A percentile compares a stretch with the other conserved stretches of the same genome.
Evolutionary conservation across 129 eudicot species (phyloP).

Genomic region (Kitagawia praeruptora): DNA sequence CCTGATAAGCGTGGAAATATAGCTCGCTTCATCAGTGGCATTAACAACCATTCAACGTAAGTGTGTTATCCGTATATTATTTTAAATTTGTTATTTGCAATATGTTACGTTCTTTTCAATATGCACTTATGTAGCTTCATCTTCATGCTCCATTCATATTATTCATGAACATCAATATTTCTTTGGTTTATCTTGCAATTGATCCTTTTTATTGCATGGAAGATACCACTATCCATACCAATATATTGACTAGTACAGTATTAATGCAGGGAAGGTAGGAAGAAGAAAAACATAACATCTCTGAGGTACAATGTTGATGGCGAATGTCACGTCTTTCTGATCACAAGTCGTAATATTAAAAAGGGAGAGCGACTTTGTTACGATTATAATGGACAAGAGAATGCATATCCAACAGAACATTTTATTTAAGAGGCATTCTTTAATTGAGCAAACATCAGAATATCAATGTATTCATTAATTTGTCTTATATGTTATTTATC

Average conservation of each 20-base stretch:
- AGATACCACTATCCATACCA: not conserved
- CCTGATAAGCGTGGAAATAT: constrained; percentile 72
- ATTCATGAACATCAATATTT: not conserved
- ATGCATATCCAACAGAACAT: constrained; percentile 83
- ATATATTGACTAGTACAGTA: not conserved
- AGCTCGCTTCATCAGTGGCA: constrained; percentile 66
- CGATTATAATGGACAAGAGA: constrained; percentile 79
- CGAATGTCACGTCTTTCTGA: constrained; percentile 56
- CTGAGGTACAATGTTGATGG: constrained; percentile 68
- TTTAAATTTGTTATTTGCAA: not conserved
- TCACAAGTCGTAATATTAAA: constrained; percentile 59
- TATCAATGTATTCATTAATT: too few species aligned
- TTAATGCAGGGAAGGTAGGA: constrained; percentile 64
- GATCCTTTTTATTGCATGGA: not conserved
- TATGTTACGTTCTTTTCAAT: not conserved
- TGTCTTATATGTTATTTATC: too few species aligned
- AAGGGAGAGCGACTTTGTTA: constrained; percentile 85
- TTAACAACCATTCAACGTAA: constrained; percentile 66
- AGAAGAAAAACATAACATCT: constrained; percentile 54
- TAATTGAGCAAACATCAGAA: too few species aligned
- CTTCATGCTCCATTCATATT: not conserved
- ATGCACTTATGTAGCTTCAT: not conserved
- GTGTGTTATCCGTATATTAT: constrained; percentile 11
- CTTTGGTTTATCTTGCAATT: not conserved
- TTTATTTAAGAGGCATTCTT: constrained; percentile 34